These are phyloP conservation scores for Lachancea quebecensis DNA, from an alignment of 805 yeast species.

Conservation along the genomic window DNA sequence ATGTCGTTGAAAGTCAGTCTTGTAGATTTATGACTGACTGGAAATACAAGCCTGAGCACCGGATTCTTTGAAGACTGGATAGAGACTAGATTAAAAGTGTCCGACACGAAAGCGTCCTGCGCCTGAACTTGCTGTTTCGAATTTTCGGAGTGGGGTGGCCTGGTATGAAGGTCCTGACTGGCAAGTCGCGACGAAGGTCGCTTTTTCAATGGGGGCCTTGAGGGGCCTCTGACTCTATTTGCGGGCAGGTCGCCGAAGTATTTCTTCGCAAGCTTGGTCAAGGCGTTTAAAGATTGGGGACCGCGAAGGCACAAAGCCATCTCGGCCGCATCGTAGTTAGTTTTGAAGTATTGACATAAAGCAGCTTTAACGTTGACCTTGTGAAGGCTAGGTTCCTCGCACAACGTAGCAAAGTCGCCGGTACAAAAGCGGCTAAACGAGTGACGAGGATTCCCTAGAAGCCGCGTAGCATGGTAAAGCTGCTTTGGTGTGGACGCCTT, in stretches of 20 bases:
- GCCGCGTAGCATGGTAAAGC: constrained; percentile 51
- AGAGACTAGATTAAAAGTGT: constrained; percentile 29
- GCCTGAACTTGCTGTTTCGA: constrained; percentile 1
- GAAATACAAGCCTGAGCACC: constrained; percentile 42
- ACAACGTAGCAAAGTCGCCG: constrained; percentile 50
- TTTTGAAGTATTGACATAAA: constrained; percentile 36
- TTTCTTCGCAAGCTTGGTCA: constrained; percentile 44
- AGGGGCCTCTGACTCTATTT: background rate
- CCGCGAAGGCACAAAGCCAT: constrained; percentile 58
- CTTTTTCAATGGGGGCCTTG: background rate
- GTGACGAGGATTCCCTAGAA: constrained; percentile 41
- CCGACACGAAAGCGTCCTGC: constrained; percentile 20
- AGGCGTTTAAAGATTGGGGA: constrained; percentile 53
- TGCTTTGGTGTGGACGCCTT: constrained; percentile 38
- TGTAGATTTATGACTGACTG: constrained; percentile 19
- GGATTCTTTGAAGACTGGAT: constrained; percentile 35
- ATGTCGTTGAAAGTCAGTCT: constrained; percentile 20
- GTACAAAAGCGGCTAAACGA: constrained; percentile 60
- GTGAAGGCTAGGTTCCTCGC: constrained; percentile 29
- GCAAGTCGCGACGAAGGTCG: too few relatives aligned
- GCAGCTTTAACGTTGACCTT: constrained; percentile 33
- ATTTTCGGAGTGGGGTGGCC: background rate
- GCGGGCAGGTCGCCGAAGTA: constrained; percentile 36
- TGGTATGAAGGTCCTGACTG: too few relatives aligned
- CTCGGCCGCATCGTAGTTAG: constrained; percentile 39